These are phyloP conservation scores for Trichosanthes truncata DNA, from an alignment of 306 rosid species.

Conservation along the genomic window DNA sequence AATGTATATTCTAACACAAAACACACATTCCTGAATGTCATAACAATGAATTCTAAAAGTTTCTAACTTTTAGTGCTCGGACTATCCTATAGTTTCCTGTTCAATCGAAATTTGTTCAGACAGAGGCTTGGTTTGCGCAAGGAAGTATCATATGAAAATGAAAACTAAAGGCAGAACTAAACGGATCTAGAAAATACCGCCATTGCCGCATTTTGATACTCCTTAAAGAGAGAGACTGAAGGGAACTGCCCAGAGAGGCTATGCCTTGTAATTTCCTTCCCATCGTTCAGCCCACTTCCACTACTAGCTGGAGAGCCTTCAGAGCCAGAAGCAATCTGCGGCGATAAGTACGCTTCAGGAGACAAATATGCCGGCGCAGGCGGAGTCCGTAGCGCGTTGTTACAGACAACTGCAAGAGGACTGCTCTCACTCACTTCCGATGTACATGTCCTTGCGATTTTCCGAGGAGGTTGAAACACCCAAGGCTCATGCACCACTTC, in stretches of 20 bases:
- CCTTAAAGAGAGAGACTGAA: conserved; percentile 81
- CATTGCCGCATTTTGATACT: conserved; percentile 88
- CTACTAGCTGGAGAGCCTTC: conserved; percentile 32
- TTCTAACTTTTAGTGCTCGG: neutral
- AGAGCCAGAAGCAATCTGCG: conserved; percentile 35
- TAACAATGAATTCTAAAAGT: neutral
- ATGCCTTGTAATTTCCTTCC: conserved; percentile 30
- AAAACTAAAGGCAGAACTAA: neutral
- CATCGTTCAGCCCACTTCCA: conserved; percentile 23
- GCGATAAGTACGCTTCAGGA: conserved; percentile 46
- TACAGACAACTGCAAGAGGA: conserved; percentile 47
- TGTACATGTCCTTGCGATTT: conserved; percentile 28
- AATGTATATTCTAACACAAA: neutral
- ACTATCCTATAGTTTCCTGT: neutral
- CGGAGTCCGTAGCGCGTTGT: conserved; percentile 37
- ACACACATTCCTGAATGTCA: neutral
- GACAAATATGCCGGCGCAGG: conserved; percentile 26
- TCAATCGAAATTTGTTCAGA: neutral
- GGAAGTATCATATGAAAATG: neutral
- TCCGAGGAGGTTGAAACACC: conserved; percentile 61
- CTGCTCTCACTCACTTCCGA: conserved; percentile 32
- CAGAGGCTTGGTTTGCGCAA: neutral
- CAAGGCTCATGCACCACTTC: conserved; percentile 64
- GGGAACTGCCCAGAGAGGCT: conserved; percentile 71
- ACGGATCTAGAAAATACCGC: conserved; percentile 34